These are phyloP conservation scores for Austropuccinia psidii DNA, from an alignment of 1,284 basidiomycete species.

Conservation along the genomic window DNA sequence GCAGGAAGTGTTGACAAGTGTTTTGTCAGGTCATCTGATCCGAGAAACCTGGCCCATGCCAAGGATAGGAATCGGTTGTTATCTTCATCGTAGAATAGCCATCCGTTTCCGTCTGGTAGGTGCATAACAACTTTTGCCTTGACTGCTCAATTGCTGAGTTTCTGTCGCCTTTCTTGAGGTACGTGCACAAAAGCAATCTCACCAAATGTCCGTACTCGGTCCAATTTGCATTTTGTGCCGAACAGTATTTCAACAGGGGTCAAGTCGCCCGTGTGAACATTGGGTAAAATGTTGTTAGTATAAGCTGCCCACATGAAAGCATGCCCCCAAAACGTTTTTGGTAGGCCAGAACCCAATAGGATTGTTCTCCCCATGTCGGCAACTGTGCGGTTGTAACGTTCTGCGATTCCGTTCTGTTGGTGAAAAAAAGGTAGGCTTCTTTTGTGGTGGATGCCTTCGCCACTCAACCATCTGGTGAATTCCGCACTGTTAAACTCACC, in stretches of 20 bases:
- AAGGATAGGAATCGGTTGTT: too few relatives aligned
- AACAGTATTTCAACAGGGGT: not conserved
- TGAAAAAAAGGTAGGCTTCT: constrained; percentile 9
- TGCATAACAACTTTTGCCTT: not conserved
- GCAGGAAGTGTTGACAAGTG: too few relatives aligned
- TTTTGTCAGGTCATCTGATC: too few relatives aligned
- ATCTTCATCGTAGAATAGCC: constrained; percentile 9
- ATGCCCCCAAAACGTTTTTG: constrained; percentile 2
- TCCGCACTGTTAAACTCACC: not conserved
- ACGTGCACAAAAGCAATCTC: constrained; percentile 17
- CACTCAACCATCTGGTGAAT: not conserved
- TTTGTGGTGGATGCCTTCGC: constrained; percentile 21
- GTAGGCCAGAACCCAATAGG: not conserved
- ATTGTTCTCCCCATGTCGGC: constrained; percentile 11
- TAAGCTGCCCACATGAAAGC: not conserved
- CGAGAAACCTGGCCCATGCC: too few relatives aligned
- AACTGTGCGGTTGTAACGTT: constrained; percentile 14
- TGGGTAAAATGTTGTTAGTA: not conserved
- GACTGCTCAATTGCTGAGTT: too few relatives aligned
- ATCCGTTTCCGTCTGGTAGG: constrained; percentile 2
- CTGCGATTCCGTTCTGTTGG: constrained; percentile 36
- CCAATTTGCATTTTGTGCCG: not conserved
- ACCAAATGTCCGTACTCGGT: constrained; percentile 6
- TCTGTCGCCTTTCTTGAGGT: too few relatives aligned
- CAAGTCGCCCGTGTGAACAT: not conserved